Percentiles rank a stretch among this genome's conserved stretches.
Evolutionary conservation across 768 basidiomycete genomes (phyloP).

Genomic region (Kwoniella europaea): DNA sequence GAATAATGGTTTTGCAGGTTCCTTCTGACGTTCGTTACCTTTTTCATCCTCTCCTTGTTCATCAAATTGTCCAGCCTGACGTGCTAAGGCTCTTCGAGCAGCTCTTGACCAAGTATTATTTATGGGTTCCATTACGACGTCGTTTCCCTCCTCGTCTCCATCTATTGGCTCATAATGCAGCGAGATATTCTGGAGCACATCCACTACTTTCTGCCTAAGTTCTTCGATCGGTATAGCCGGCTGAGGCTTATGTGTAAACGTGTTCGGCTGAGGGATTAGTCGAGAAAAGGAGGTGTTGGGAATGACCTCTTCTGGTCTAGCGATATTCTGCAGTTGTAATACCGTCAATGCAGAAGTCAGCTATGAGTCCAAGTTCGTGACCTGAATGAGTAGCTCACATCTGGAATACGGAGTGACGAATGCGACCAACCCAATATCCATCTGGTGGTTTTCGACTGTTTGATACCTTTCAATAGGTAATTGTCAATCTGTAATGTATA

Average conservation of each 20-base stretch:
- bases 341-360: conserved; percentile 4
- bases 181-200: conserved; percentile 14
- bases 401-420: conserved; percentile 68
- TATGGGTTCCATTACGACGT: conserved; percentile 25
- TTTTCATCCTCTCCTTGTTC: too few relatives aligned
- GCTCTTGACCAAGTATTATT: conserved; percentile 49
- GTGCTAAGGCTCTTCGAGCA: conserved; percentile 37
- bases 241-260: conserved; percentile 19
- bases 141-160: background rate
- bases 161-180: conserved; percentile 2
- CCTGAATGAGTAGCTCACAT: conserved; percentile 64
- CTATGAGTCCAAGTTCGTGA: background rate
- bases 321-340: conserved; percentile 17
- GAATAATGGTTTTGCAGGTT: conserved; percentile 15
- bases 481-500: conserved; percentile 70
- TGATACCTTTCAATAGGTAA: conserved; percentile 81
- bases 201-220: conserved; percentile 18
- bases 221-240: conserved; percentile 18
- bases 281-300: conserved; percentile 42
- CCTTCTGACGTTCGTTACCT: background rate
- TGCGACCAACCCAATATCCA: conserved; percentile 93
- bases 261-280: conserved; percentile 35
- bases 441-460: conserved; percentile 85
- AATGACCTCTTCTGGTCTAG: conserved; percentile 30
- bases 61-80: conserved; percentile 2